These are phyloP conservation scores for Metarhizium humberi DNA, from an alignment of 2,329 filamentous ascomycete genomes.

Conservation along the genomic window DNA sequence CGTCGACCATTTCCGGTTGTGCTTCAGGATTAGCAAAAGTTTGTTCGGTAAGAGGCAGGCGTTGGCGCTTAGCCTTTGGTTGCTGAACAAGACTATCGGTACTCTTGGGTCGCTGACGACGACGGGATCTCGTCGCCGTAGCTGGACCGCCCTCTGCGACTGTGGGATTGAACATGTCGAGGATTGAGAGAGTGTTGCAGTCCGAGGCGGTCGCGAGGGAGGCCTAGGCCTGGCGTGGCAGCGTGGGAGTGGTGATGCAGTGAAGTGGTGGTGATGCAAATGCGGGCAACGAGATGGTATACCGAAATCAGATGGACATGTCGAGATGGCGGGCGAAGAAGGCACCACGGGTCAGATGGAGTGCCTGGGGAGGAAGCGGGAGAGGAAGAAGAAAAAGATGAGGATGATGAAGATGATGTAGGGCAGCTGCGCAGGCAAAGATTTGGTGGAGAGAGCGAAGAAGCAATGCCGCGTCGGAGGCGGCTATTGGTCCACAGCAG, in stretches of 20 bases:
- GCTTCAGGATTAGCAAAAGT: conserved; percentile 44
- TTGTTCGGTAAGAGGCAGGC: conserved; percentile 47
- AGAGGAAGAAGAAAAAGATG: neutral
- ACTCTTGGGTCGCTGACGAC: conserved; percentile 50
- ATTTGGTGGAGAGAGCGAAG: conserved; percentile 11
- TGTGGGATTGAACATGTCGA: conserved; percentile 51
- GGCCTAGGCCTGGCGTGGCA: neutral
- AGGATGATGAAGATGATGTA: conserved; percentile 3
- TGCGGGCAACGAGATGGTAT: neutral
- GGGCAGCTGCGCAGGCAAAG: conserved; percentile 7
- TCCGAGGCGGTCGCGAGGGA: neutral
- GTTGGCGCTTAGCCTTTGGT: conserved; percentile 55
- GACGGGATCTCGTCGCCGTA: conserved; percentile 49
- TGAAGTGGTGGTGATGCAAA: neutral
- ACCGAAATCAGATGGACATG: conserved; percentile 8
- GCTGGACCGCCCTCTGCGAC: conserved; percentile 42
- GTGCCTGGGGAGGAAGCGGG: neutral
- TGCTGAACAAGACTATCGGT: conserved; percentile 44
- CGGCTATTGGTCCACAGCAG: conserved; percentile 16
- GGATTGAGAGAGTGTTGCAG: conserved; percentile 2
- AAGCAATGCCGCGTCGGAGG: conserved; percentile 13
- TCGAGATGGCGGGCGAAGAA: conserved; percentile 4
- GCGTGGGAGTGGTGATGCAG: neutral
- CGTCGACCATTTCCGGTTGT: conserved; percentile 45
- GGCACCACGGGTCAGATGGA: conserved; percentile 1